Percentiles rank a stretch among this genome's conserved stretches.
Conservation (phyloP, 495 filamentous ascomycete genomes). For the Daldinia loculata region DNA sequence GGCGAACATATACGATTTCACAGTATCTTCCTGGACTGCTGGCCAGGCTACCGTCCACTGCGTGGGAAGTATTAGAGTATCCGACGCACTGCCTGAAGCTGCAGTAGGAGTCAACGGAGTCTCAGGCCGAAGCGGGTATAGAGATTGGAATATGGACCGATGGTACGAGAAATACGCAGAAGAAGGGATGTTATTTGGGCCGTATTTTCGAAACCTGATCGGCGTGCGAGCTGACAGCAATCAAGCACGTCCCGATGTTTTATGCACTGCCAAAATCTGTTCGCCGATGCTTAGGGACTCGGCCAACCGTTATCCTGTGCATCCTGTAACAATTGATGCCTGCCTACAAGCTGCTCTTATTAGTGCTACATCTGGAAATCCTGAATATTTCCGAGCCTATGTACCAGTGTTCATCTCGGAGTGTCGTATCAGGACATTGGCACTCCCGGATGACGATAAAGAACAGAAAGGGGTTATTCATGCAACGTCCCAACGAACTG, state of each 20-base stretch:
- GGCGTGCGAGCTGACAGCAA: neutral
- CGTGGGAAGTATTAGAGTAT: neutral
- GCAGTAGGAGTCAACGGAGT: neutral
- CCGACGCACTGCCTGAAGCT: neutral
- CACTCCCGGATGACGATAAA: neutral
- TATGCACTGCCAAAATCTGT: neutral
- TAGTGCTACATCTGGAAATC: constrained; percentile 9
- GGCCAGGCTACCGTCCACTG: neutral
- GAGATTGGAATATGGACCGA: neutral
- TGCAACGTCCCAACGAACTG: neutral
- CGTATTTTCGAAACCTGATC: neutral
- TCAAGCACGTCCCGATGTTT: neutral
- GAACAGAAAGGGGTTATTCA: neutral
- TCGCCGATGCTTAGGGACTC: neutral
- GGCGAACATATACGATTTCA: neutral
- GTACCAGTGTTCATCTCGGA: neutral
- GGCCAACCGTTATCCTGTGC: constrained; percentile 49
- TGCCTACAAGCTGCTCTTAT: constrained; percentile 44
- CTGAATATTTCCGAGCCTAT: neutral
- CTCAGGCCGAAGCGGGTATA: neutral
- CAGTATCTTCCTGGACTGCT: neutral
- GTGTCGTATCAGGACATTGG: neutral
- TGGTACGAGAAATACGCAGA: neutral
- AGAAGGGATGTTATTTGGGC: neutral
- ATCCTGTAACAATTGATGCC: constrained; percentile 46